These are phyloP conservation scores for Lachnellula arida DNA, from an alignment of 2,329 filamentous ascomycete species.

Conservation along the genomic window DNA sequence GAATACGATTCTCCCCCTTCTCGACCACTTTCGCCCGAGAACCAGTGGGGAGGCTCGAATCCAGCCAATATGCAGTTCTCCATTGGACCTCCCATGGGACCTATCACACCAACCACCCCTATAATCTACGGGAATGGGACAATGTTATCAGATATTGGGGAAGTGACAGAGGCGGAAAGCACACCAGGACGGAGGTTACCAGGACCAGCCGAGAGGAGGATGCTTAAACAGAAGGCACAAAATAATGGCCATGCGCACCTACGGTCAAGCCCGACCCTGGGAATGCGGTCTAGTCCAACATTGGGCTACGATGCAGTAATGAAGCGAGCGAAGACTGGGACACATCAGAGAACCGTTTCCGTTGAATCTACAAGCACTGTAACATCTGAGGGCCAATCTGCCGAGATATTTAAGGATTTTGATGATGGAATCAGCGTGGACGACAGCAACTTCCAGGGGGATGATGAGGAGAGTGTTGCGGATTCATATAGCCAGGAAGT, in stretches of 20 bases:
- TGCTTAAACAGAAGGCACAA: conserved; percentile 24
- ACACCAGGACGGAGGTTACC: conserved; percentile 37
- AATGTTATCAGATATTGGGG: conserved; percentile 62
- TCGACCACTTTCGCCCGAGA: conserved; percentile 38
- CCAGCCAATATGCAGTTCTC: conserved; percentile 26
- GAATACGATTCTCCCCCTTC: conserved; percentile 53
- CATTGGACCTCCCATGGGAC: conserved; percentile 40
- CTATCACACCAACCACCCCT: conserved; percentile 51
- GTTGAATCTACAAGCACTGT: conserved; percentile 59
- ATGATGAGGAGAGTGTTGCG: conserved; percentile 61
- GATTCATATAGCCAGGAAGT: conserved; percentile 31
- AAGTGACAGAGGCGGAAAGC: conserved; percentile 50
- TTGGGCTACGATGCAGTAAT: conserved; percentile 41
- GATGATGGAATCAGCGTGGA: conserved; percentile 58
- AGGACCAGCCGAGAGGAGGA: conserved; percentile 27
- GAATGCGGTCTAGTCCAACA: conserved; percentile 42
- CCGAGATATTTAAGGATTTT: conserved; percentile 53
- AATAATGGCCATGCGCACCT: conserved; percentile 24
- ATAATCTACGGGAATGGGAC: conserved; percentile 67
- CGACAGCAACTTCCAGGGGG: conserved; percentile 62
- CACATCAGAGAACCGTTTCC: conserved; percentile 49
- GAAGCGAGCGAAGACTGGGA: conserved; percentile 40
- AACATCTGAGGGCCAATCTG: conserved; percentile 44
- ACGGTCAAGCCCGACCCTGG: conserved; percentile 43
- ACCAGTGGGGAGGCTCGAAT: conserved; percentile 30